phyloP scores from a whole-genome alignment of 257 asterid species.

The Petunia axillaris region DNA sequence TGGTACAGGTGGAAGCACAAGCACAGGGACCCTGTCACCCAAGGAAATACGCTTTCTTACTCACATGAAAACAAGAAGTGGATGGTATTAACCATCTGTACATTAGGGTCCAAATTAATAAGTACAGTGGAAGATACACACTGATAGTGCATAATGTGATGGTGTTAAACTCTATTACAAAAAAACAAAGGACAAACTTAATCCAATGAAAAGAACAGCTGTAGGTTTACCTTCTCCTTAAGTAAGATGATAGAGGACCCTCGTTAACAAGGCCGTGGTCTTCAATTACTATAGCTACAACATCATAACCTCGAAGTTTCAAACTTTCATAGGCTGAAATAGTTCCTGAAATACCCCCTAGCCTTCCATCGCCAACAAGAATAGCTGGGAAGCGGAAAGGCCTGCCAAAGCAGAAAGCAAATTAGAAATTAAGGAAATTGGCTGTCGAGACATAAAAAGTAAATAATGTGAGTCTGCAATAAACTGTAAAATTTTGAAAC shows the following conservation, averaged over 20 bases:
- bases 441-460: not conserved
- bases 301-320: conserved; percentile 90
- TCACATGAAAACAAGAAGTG: conserved; percentile 13
- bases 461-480: not conserved
- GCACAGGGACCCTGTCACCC: conserved; percentile 74
- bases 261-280: conserved; percentile 88
- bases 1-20: conserved; percentile 86
- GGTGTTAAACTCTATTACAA: not conserved
- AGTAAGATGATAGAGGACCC: conserved; percentile 70
- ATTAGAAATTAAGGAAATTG: not conserved
- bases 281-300: conserved; percentile 84
- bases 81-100: not conserved
- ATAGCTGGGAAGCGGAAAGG: conserved; percentile 92
- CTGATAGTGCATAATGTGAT: not conserved
- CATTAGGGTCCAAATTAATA: not conserved
- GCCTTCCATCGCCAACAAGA: conserved; percentile 94
- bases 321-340: conserved; percentile 93
- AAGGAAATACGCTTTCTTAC: conserved; percentile 9
- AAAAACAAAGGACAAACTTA: not conserved
- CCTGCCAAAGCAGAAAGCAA: conserved; percentile 51
- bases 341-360: conserved; percentile 98
- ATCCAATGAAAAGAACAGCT: conserved; percentile 5
- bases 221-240: conserved; percentile 59
- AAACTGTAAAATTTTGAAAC: conserved; percentile 9
- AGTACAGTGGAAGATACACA: conserved; percentile 3